These are phyloP conservation scores for Globisporangium splendens DNA, from an alignment of 352 stramenopile species.

Conservation along the genomic window DNA sequence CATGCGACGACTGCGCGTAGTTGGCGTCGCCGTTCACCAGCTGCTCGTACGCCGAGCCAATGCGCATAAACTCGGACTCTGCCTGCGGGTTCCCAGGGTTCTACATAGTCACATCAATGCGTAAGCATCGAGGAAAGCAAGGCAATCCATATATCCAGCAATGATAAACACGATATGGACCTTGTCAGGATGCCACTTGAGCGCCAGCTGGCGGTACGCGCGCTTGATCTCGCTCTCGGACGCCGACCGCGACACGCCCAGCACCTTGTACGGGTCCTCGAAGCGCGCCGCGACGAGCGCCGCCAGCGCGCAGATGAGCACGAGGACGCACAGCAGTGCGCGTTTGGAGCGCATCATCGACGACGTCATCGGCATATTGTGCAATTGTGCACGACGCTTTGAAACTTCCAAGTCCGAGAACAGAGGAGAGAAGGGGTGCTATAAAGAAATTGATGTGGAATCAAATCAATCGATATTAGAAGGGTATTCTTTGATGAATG, in stretches of 20 bases:
- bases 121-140: not conserved
- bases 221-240: slow-evolving; percentile 79
- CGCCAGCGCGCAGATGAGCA: slow-evolving; percentile 16
- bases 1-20: slow-evolving; percentile 7
- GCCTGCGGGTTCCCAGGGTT: slow-evolving; percentile 63
- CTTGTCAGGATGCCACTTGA: slow-evolving; percentile 92
- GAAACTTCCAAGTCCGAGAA: too few relatives aligned
- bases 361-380: too few relatives aligned
- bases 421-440: too few relatives aligned
- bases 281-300: slow-evolving; percentile 3
- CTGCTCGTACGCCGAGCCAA: slow-evolving; percentile 67
- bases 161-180: slow-evolving; percentile 16
- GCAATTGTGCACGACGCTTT: too few relatives aligned
- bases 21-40: slow-evolving; percentile 34
- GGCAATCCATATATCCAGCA: too few relatives aligned
- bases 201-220: slow-evolving; percentile 77
- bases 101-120: slow-evolving; percentile 11
- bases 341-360: not conserved
- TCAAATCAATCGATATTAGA: too few relatives aligned
- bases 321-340: slow-evolving; percentile 8
- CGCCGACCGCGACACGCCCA: slow-evolving; percentile 56
- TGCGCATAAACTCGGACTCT: slow-evolving; percentile 74
- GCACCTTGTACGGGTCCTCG: slow-evolving; percentile 76
- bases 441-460: too few relatives aligned
- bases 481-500: too few relatives aligned